Base-by-base conservation (phyloP, 345 rosid species). In the Ailanthus altissimus region DNA sequence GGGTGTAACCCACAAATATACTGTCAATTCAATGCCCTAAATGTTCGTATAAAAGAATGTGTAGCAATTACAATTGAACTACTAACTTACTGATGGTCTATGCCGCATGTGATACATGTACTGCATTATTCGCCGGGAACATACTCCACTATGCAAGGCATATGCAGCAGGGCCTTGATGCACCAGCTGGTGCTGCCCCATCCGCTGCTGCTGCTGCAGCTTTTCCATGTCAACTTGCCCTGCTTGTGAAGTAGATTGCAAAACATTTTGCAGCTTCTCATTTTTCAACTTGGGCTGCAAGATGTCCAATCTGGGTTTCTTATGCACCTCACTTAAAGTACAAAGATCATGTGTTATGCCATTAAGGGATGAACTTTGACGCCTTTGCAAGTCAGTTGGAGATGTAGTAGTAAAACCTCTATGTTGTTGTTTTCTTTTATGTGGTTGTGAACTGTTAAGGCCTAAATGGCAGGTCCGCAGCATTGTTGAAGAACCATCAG, bases 41-140 rank as follows among this genome's bases (percentile, higher is more conserved):
- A 65, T 21, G 50, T 42, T 10, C 26, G n/a, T 16, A 18, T 8
- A 43, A 23, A 26, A 25, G 50, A 11, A 1, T 21, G 26, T 47
- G 6, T 4, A 16, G 12, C 47, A 46, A 21, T 25, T 14, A 18
- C 9, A 0, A 51, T 11, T 20, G 53, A 66, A 57, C 6, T 15
- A 49, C 10, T n/a, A 40, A 72, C 77, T 76, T 54, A 80, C 77
- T n/a, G 77, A 45, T 36, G 83, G 83, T 18, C 83, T 56, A 54
- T 65, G 80, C 28, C 57, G 63, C 73, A 62, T 80, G 72, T 76
- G 80, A 76, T 76, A 80, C 73, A 80, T n/a, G 62, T 76, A 76
- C 23, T 80, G 83, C 68, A 59, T 71, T 32, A 80, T 28, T 36
- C 83, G 73, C 36, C 80, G 60, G 13, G 79, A 47, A 72, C 80